Evolutionary conservation across 805 yeast genomes (phyloP).

Genomic region (Hagleromyces aurorensis): DNA sequence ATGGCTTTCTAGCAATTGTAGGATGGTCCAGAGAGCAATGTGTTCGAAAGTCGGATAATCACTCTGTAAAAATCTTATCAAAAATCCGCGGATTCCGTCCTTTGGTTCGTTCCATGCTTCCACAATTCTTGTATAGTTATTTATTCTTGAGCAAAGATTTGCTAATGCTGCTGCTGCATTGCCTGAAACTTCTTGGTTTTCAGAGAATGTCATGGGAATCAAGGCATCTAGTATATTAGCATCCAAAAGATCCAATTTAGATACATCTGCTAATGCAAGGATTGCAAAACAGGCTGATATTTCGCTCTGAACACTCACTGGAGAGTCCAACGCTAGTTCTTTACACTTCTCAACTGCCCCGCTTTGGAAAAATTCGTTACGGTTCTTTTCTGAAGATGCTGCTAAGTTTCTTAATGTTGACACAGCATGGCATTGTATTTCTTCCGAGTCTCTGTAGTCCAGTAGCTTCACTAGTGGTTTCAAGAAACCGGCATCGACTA

Average conservation of each 20-base stretch:
- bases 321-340: conserved; percentile 74
- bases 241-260: conserved; percentile 75
- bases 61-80: conserved; percentile 69
- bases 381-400: conserved; percentile 87
- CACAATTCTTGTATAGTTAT: conserved; percentile 71
- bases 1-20: conserved; percentile 85
- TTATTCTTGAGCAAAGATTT: conserved; percentile 84
- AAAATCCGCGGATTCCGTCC: conserved; percentile 81
- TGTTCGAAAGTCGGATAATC: conserved; percentile 94
- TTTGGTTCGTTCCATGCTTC: conserved; percentile 71
- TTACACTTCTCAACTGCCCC: conserved; percentile 94
- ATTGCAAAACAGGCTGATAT: conserved; percentile 97
- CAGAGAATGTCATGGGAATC: conserved; percentile 82
- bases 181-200: conserved; percentile 92
- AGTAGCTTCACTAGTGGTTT: conserved; percentile 81
- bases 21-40: conserved; percentile 93
- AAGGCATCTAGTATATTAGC: conserved; percentile 81
- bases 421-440: conserved; percentile 96
- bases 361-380: conserved; percentile 85
- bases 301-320: conserved; percentile 91
- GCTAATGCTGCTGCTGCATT: conserved; percentile 98
- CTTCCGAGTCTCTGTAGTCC: conserved; percentile 83
- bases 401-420: conserved; percentile 94
- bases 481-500: conserved; percentile 93
- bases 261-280: conserved; percentile 90